phyloP scores from a whole-genome alignment of 352 stramenopile genomes.

The Globisporangium okanoganense region DNA sequence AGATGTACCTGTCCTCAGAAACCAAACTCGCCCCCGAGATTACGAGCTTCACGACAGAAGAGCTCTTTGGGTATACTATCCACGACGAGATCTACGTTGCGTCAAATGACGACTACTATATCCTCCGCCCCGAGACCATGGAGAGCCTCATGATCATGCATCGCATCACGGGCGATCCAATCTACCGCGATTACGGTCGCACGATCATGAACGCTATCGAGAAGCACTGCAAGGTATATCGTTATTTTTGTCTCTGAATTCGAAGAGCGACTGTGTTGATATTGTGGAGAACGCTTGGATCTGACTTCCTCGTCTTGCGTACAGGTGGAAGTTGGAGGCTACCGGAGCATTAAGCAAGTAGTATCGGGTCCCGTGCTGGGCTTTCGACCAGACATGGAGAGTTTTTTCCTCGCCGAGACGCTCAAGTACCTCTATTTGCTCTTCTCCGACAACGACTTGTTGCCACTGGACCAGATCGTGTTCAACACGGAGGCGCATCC shows the following conservation, averaged over 20 bases:
- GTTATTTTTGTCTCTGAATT: not conserved
- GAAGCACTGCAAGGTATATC: constrained; percentile 51
- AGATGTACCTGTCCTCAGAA: constrained; percentile 68
- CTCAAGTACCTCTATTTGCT: constrained; percentile 92
- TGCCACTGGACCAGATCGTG: constrained; percentile 71
- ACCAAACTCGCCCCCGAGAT: constrained; percentile 74
- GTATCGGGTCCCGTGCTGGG: constrained; percentile 23
- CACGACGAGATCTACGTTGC: constrained; percentile 19
- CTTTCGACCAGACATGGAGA: constrained; percentile 65
- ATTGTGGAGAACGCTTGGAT: not conserved
- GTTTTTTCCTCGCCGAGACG: constrained; percentile 91
- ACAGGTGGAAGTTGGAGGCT: constrained; percentile 52
- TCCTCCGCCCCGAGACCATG: constrained; percentile 83
- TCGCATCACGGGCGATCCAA: constrained; percentile 75
- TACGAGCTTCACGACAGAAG: constrained; percentile 45
- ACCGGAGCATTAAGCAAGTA: constrained; percentile 61
- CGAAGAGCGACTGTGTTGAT: not conserved
- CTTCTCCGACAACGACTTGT: constrained; percentile 68
- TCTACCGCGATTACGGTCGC: constrained; percentile 76
- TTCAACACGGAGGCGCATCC: constrained; percentile 87
- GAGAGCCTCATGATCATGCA: constrained; percentile 90
- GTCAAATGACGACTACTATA: constrained; percentile 47
- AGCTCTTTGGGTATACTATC: constrained; percentile 3
- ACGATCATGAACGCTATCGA: constrained; percentile 80
- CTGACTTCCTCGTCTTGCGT: not conserved